Percentiles rank a stretch among this genome's conserved stretches.
Conservation (phyloP, 2,329 filamentous ascomycete species). For the Raffaelea albimanens region DNA sequence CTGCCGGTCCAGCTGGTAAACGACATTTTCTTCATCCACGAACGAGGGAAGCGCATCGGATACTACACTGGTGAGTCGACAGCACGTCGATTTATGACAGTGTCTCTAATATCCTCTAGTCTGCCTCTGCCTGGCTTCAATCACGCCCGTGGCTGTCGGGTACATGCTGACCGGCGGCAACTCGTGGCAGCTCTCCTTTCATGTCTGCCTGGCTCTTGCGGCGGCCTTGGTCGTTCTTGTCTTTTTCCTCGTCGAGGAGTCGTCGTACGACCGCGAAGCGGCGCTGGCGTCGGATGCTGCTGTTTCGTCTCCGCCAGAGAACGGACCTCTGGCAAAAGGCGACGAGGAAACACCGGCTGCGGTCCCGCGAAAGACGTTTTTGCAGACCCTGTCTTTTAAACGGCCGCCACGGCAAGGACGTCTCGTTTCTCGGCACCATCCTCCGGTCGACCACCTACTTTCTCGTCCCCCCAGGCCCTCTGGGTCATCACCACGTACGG, state of each 20-base stretch:
- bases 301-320: constrained; percentile 1
- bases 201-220: constrained; percentile 43
- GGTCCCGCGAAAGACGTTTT: constrained; percentile 27
- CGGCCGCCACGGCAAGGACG: constrained; percentile 26
- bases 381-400: constrained; percentile 29
- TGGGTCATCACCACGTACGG: constrained; percentile 33
- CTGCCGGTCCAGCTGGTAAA: constrained; percentile 29
- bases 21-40: constrained; percentile 31
- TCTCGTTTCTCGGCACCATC: constrained; percentile 32
- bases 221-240: constrained; percentile 13
- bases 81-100: constrained; percentile 8
- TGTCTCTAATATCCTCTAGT: constrained; percentile 24
- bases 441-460: constrained; percentile 33
- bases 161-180: constrained; percentile 50
- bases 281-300: not conserved
- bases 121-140: constrained; percentile 42
- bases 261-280: constrained; percentile 12
- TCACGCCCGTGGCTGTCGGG: constrained; percentile 43
- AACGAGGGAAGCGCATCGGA: constrained; percentile 39
- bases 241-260: constrained; percentile 17
- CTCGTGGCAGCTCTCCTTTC: constrained; percentile 50
- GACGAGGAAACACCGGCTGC: constrained; percentile 6
- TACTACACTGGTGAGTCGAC: constrained; percentile 42
- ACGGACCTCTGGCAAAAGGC: not conserved
- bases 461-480: constrained; percentile 30